These are phyloP conservation scores for Colletotrichum tropicicola DNA, from an alignment of 2,329 filamentous ascomycete genomes.

Conservation along the genomic window DNA sequence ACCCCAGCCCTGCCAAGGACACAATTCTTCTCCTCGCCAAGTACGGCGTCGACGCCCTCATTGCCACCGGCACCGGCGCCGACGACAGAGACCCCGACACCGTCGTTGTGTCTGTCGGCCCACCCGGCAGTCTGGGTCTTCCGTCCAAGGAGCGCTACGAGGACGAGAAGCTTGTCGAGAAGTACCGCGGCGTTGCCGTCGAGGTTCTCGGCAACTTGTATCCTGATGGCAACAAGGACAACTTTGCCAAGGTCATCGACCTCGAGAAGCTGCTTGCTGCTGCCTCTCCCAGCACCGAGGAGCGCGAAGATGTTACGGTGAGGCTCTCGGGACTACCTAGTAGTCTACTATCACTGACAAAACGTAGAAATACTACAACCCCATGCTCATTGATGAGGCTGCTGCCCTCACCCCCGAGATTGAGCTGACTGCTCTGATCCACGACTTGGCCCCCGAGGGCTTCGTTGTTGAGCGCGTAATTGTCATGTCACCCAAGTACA, in stretches of 20 bases:
- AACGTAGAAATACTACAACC: slow-evolving; percentile 70
- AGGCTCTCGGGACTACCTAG: slow-evolving; percentile 13
- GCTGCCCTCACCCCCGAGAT: slow-evolving; percentile 65
- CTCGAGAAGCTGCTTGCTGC: slow-evolving; percentile 70
- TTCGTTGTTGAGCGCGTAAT: slow-evolving; percentile 64
- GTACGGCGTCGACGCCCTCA: slow-evolving; percentile 51
- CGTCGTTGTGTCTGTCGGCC: slow-evolving; percentile 47
- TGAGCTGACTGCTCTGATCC: slow-evolving; percentile 60
- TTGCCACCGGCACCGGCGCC: slow-evolving; percentile 46
- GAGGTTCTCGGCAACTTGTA: slow-evolving; percentile 40
- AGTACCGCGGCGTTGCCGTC: slow-evolving; percentile 51
- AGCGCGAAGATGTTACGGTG: slow-evolving; percentile 67
- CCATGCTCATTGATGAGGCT: slow-evolving; percentile 64
- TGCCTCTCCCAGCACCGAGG: slow-evolving; percentile 65
- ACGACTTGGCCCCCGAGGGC: slow-evolving; percentile 58
- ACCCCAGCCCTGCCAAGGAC: slow-evolving; percentile 42
- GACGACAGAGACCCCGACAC: slow-evolving; percentile 52
- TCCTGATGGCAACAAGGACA: slow-evolving; percentile 44
- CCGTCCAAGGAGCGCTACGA: slow-evolving; percentile 70
- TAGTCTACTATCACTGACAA: not conserved
- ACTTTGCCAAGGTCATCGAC: slow-evolving; percentile 55
- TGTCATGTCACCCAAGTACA: slow-evolving; percentile 66
- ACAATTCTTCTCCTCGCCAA: slow-evolving; percentile 56
- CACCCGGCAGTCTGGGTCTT: slow-evolving; percentile 63
- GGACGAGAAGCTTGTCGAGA: slow-evolving; percentile 58